Base-by-base conservation (phyloP, 257 asterid species). In the Ophiorrhiza pumila region DNA sequence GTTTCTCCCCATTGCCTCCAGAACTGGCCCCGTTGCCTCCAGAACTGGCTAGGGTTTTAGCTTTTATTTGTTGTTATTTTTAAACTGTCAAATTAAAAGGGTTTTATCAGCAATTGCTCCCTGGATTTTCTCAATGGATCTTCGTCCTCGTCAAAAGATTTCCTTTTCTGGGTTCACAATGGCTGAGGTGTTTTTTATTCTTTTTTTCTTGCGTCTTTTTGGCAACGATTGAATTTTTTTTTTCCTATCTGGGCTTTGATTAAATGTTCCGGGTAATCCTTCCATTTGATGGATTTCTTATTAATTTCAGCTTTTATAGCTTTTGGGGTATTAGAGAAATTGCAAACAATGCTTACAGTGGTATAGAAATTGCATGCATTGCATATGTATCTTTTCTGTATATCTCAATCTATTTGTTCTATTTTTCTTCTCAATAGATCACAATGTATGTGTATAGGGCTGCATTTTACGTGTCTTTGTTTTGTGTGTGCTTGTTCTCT, bases 131-230 rank as follows among this genome's bases (percentile, higher is more conserved):
- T 14, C 32, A n/a, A 90, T 88, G 96, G 91, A 91, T 83, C 93
- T 92, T 78, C 85, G 96, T 76, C 93, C 87, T 34, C 83, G 97
- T 72, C 78, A 39, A 17, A 80, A 88, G 42, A 81, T 63, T 7
- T 7, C 76, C 45, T 90, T 90, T 75, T 75, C 89, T 62, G 92
- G 95, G 7, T 92, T 92, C 79, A 87, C 95, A 7, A 77, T 77
- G 65, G 59, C 80, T 35, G 96, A 92, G 97, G 97, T 92, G 46
- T 71, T 52, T 34, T 61, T 57, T 52, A 29, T 18, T 18, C 15
- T 11, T 2, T 4, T 42, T 5, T 29, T 74, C 17, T 31, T 61
- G 5, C 7, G 20, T 50, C 5, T 49, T 39, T 27, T 15, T 39
- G 4, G 12, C 3, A 22, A 23, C 5, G 60, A 22, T 53, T 23